Base-by-base conservation (phyloP, 768 basidiomycete species). In the Mycena albidolilacea region DNA sequence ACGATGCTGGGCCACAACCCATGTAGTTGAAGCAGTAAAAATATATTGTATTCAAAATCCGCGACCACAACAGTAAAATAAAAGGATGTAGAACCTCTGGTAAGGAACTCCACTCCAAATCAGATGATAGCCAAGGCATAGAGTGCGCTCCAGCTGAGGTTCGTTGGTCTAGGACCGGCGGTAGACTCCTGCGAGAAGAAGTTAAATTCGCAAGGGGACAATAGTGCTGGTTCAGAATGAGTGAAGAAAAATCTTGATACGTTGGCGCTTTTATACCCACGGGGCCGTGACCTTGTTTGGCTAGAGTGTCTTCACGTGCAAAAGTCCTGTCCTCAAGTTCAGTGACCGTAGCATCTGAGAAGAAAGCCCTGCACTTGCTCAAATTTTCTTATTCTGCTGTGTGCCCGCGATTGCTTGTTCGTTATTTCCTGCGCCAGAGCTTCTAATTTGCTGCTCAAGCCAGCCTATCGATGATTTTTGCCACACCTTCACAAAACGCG, bases 161-260 rank as follows among this genome's bases (percentile, higher is more conserved):
- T 67, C 76, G 14, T 65, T 67, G 55, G n/a, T 82, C 79, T 82
- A 46, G 78, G 77, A 78, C 76, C 74, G 61, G 78, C 80, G 70
- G 81, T 82, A 82, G 81, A 76, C 81, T 81, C 79, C 80, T 81
- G 81, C 79, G 80, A 82, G 81, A 77, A 77, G 75, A 75, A 57
- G 63, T 38, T 43, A 69, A 43, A 74, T 75, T 82, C 81, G 81
- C 80, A 81, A 77, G 80, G 78, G 81, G 81, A 82, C 81, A 82
- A 81, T 82, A 82, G 77, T 77, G 80, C 79, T 69, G 78, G 75
- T 78, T 75, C 77, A 61, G 78, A 80, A 82, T 82, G 81, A 82
- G 80, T 82, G 63, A 64, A 64, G 74, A 77, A 76, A 38, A 9
- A 14, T 44, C 2, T n/a, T 52, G 37, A 55, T 55, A 11, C 11